phyloP scores from a whole-genome alignment of 2,329 filamentous ascomycete species.

The Calonectria pseudoreteaudii region DNA sequence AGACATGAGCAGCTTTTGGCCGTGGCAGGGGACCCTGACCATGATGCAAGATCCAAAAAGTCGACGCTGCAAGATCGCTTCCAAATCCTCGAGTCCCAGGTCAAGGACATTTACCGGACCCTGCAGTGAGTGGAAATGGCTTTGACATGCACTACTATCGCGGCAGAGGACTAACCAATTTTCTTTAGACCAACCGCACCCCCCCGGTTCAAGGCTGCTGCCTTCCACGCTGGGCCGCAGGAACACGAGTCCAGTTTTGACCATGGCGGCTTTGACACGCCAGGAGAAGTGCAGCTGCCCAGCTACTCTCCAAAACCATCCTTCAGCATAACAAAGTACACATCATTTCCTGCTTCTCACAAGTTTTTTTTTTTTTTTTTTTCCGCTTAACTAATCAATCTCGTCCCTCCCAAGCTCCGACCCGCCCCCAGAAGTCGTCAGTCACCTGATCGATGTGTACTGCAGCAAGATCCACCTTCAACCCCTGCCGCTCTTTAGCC shows the following conservation, averaged over 20 bases:
- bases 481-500: conserved; percentile 1
- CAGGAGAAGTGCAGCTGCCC: not conserved
- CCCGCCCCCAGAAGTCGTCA: not conserved
- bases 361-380: too few species aligned
- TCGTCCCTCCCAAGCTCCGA: not conserved
- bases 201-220: not conserved
- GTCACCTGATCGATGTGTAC: conserved; percentile 6
- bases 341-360: not conserved
- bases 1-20: too few species aligned
- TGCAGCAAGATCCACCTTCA: conserved; percentile 5
- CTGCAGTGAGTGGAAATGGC: not conserved
- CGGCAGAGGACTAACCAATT: not conserved
- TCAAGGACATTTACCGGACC: not conserved
- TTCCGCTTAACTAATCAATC: not conserved
- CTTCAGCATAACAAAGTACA: not conserved
- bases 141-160: not conserved
- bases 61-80: not conserved
- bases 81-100: not conserved
- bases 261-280: not conserved
- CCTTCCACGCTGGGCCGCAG: not conserved
- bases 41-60: not conserved
- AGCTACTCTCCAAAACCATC: not conserved
- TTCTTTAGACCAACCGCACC: not conserved
- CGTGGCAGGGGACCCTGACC: not conserved
- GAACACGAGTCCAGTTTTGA: not conserved